phyloP scores from a whole-genome alignment of 805 yeast species.

The Saccharomycopsis fermentans region DNA sequence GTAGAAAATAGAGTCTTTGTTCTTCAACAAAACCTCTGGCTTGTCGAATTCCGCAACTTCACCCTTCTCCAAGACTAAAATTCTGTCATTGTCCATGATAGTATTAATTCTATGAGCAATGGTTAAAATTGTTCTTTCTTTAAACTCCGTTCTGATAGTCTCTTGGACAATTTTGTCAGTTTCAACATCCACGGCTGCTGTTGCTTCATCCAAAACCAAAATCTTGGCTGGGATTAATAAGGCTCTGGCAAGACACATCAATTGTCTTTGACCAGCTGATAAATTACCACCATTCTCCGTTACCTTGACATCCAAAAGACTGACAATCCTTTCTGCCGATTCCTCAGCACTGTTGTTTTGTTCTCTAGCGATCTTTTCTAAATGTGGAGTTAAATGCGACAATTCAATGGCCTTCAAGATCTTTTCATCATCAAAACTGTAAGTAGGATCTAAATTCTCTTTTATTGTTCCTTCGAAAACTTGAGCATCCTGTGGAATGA shows the following conservation, averaged over 20 bases:
- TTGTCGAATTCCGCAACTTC: conserved; percentile 67
- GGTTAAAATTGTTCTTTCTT: conserved; percentile 68
- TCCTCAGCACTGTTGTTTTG: conserved; percentile 35
- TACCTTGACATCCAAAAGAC: conserved; percentile 37
- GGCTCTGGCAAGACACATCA: conserved; percentile 76
- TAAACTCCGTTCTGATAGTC: conserved; percentile 66
- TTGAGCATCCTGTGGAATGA: conserved; percentile 92
- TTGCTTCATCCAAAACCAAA: conserved; percentile 73
- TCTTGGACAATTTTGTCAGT: conserved; percentile 71
- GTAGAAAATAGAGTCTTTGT: conserved; percentile 63
- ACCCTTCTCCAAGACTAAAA: conserved; percentile 69
- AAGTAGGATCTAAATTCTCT: conserved; percentile 79
- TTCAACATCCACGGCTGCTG: conserved; percentile 83
- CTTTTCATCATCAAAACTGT: conserved; percentile 56
- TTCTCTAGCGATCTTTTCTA: conserved; percentile 42
- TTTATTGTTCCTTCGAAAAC: conserved; percentile 80
- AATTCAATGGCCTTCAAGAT: conserved; percentile 76
- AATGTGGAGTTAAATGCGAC: conserved; percentile 65
- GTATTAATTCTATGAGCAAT: conserved; percentile 82
- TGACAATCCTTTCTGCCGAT: conserved; percentile 1
- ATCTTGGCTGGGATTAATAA: conserved; percentile 53
- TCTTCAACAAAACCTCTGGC: conserved; percentile 55
- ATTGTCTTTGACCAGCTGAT: conserved; percentile 70
- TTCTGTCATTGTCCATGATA: conserved; percentile 70
- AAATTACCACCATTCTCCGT: conserved; percentile 64